Base-by-base conservation (phyloP, 2,329 filamentous ascomycete genomes). In the Penicillium sp. region DNA sequence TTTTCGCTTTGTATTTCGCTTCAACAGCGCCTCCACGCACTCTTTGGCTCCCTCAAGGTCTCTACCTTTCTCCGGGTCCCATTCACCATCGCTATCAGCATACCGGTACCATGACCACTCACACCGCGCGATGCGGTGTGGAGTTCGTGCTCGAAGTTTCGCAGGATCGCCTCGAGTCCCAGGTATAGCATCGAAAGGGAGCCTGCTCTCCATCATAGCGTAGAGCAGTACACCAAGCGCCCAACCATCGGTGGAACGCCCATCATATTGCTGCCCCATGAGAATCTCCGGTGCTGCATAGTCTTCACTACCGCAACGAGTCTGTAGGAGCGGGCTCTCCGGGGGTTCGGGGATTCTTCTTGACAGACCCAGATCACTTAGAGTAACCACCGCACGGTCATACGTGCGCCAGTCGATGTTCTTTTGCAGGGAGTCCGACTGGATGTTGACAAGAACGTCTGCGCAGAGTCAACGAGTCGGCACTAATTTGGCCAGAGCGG, bases 201-300 rank as follows among this genome's bases (percentile, higher is more conserved):
- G 80, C 30, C 94, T 86, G n/a, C 91, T 90, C 79, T 99, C 95
- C 76, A 98, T 89, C 3, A 98, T 86, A 1, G 95, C 93, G 74
- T 98, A 99, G 0, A 98, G 85, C 3, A 98, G 81, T 1, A 99
- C 95, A 56, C 95, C 95, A 1, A 98, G 84, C 0, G 94, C 96
- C 95, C 95, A 99, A 9, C 92, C 93, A 74, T 99, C 95, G 0
- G 91, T 97, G 1, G 90, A 87, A 44, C 92, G 91, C 35, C 95
- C 95, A 74, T 98, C 93, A 74, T 99, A 99, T 7, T 92, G 88
- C 73, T 97, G 92, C 26, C 94, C 94, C 83, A 99, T 92, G 58
- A 99, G 90, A 50, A 99, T 93, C 76, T 99, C 95, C 0, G 95
- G 95, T 0, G 95, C 94, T 1, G 94, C 94, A 74, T 99, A 99